Conservation (phyloP, 2,329 filamentous ascomycete genomes). For the Hypomyces perniciosus region DNA sequence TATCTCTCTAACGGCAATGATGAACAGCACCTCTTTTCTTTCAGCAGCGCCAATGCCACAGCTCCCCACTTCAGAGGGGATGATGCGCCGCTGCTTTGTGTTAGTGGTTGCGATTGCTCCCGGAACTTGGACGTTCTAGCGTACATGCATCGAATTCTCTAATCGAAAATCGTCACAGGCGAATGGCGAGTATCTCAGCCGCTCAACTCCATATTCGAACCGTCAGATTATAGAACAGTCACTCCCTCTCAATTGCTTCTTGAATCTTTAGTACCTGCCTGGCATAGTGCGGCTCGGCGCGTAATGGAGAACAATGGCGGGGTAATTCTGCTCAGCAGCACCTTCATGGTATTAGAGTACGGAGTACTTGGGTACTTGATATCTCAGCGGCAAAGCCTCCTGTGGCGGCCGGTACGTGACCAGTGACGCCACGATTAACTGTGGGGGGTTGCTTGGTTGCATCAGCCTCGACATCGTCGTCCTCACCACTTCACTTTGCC, state of each 20-base stretch:
- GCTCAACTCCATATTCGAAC: no score
- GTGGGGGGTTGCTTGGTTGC: neutral
- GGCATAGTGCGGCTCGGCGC: no score
- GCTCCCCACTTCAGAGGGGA: neutral
- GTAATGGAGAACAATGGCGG: conserved; percentile 2
- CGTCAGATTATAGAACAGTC: no score
- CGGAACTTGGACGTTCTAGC: no score
- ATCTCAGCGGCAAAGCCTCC: neutral
- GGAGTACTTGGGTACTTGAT: neutral
- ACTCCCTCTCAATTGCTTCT: no score
- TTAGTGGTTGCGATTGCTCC: no score
- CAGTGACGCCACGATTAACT: neutral
- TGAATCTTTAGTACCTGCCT: no score
- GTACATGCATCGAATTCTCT: no score
- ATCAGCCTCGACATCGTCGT: neutral
- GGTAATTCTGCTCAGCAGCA: neutral
- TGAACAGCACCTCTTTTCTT: neutral
- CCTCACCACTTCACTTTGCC: neutral
- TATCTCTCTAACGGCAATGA: conserved; percentile 12
- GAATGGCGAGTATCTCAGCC: no score
- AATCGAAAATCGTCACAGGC: no score
- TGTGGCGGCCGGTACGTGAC: neutral
- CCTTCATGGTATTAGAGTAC: no score
- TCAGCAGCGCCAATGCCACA: neutral
- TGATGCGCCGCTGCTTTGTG: no score